Percentiles rank a stretch among this genome's conserved stretches.
Conservation (phyloP, 768 basidiomycete species). For the Lenzites betulinus region DNA sequence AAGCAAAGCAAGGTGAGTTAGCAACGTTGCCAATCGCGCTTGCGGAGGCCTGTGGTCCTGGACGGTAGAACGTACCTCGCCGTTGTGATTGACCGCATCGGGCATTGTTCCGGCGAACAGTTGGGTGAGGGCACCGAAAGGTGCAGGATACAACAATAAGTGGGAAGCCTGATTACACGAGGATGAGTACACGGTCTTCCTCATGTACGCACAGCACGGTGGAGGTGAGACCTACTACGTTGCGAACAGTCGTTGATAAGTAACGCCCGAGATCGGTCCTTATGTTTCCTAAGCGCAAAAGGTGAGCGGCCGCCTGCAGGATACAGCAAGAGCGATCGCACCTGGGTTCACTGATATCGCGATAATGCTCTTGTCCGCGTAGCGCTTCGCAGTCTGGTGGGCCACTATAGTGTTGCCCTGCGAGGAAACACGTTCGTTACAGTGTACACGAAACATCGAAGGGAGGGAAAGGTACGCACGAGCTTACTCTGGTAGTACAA, state of each 20-base stretch:
- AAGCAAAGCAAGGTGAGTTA: neutral
- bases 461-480: slow-evolving; percentile 32
- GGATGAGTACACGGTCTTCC: neutral
- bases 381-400: slow-evolving; percentile 48
- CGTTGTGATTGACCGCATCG: slow-evolving; percentile 41
- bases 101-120: slow-evolving; percentile 40
- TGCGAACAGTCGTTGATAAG: neutral
- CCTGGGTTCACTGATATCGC: slow-evolving; percentile 52
- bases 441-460: neutral
- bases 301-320: slow-evolving; percentile 27
- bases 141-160: slow-evolving; percentile 32
- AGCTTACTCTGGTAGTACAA: slow-evolving; percentile 46
- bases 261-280: slow-evolving; percentile 18
- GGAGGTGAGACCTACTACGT: slow-evolving; percentile 3
- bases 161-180: neutral
- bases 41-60: neutral
- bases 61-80: slow-evolving; percentile 38
- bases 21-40: neutral
- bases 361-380: slow-evolving; percentile 47
- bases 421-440: neutral
- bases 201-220: neutral
- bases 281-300: slow-evolving; percentile 20
- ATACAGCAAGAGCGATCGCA: neutral
- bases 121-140: slow-evolving; percentile 35
- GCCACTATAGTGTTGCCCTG: slow-evolving; percentile 51